These are phyloP conservation scores for Saccharomycopsis sp. DNA, from an alignment of 805 yeast species.

Conservation along the genomic window DNA sequence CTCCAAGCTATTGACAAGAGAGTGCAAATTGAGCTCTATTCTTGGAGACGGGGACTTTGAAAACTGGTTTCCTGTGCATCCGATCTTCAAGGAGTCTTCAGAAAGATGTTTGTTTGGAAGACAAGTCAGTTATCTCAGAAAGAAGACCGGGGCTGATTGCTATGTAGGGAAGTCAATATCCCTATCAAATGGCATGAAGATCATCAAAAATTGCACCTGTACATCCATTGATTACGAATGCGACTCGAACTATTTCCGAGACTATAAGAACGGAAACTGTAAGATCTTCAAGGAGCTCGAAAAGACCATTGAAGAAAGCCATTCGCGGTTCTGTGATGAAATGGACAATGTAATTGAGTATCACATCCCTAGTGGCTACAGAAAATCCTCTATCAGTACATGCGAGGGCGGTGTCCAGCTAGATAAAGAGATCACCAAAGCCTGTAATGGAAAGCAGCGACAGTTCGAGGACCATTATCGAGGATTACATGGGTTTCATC, in stretches of 20 bases:
- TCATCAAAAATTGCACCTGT: conserved; percentile 68
- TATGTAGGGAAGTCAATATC: conserved; percentile 48
- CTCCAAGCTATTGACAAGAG: conserved; percentile 40
- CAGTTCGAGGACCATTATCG: conserved; percentile 50
- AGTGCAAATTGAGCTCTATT: conserved; percentile 35
- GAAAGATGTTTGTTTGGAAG: conserved; percentile 64
- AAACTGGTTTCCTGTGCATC: conserved; percentile 55
- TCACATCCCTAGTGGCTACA: conserved; percentile 89
- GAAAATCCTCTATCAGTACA: conserved; percentile 75
- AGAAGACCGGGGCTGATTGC: conserved; percentile 53
- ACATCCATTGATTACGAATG: conserved; percentile 86
- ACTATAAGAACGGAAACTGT: conserved; percentile 35
- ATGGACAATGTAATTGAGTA: conserved; percentile 53
- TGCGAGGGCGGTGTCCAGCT: conserved; percentile 74
- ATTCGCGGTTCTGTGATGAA: conserved; percentile 49
- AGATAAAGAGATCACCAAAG: conserved; percentile 54
- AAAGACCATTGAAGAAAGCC: conserved; percentile 61
- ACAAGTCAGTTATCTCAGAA: conserved; percentile 50
- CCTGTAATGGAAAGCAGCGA: conserved; percentile 83
- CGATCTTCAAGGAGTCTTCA: conserved; percentile 32
- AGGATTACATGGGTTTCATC: conserved; percentile 47
- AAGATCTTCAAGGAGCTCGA: conserved; percentile 72
- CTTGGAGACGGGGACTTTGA: conserved; percentile 53
- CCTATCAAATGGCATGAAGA: conserved; percentile 47
- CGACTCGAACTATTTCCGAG: conserved; percentile 73